A percentile compares a stretch with the other conserved stretches of the same genome.
Conservation (phyloP, 2,329 filamentous ascomycete species). For the Penicillium rolfsii region DNA sequence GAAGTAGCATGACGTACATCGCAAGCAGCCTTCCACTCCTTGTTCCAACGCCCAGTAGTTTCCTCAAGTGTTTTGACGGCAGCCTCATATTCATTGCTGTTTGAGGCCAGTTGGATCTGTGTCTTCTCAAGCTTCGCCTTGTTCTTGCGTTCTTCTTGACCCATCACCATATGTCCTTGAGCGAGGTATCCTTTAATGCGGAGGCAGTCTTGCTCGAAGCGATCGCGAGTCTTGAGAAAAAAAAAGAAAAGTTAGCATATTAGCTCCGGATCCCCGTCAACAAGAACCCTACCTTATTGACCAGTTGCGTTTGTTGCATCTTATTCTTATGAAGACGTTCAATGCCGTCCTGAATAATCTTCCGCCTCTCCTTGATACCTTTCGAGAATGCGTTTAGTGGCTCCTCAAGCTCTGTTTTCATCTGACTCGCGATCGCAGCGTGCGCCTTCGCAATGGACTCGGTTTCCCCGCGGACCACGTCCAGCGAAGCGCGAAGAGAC, state of each 20-base stretch:
- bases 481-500: constrained; percentile 79
- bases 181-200: constrained; percentile 98
- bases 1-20: constrained; percentile 56
- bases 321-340: constrained; percentile 94
- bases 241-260: not conserved
- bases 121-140: constrained; percentile 99
- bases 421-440: constrained; percentile 84
- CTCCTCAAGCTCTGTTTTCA: constrained; percentile 95
- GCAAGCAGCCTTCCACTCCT: constrained; percentile 96
- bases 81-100: constrained; percentile 90
- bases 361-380: constrained; percentile 92
- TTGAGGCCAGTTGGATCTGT: constrained; percentile 88
- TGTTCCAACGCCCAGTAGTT: constrained; percentile 93
- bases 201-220: constrained; percentile 95
- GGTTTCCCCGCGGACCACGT: constrained; percentile 84
- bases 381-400: constrained; percentile 88
- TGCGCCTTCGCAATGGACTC: constrained; percentile 95
- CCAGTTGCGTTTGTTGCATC: constrained; percentile 82
- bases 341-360: constrained; percentile 92
- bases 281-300: constrained; percentile 75
- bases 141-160: constrained; percentile 97
- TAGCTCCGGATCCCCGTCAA: no score
- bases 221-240: constrained; percentile 71
- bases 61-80: constrained; percentile 93
- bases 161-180: constrained; percentile 99